Conservation (phyloP, 805 yeast species). For the Metschnikowia lachancei region DNA sequence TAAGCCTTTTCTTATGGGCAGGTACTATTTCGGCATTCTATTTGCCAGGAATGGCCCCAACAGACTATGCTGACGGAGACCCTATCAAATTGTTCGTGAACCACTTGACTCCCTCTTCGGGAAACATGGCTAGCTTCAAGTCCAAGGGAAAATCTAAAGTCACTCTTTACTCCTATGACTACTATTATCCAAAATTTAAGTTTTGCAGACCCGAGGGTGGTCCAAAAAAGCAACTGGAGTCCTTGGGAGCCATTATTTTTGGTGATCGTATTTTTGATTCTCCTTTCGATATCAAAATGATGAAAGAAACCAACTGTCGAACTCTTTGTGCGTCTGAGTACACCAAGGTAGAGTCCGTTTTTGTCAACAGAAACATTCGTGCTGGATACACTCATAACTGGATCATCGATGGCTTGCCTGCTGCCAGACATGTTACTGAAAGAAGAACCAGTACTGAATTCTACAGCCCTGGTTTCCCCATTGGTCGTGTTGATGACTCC, state of each 20-base stretch:
- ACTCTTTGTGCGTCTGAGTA: constrained; percentile 62
- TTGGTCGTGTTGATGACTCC: constrained; percentile 65
- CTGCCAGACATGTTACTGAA: constrained; percentile 64
- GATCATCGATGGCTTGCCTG: constrained; percentile 94
- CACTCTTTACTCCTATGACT: constrained; percentile 71
- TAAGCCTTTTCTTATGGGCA: constrained; percentile 18
- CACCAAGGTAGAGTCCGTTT: constrained; percentile 63
- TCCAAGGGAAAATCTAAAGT: constrained; percentile 44
- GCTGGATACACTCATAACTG: constrained; percentile 88
- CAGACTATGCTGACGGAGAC: constrained; percentile 75
- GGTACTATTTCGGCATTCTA: constrained; percentile 58
- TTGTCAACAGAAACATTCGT: constrained; percentile 73
- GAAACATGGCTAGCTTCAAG: constrained; percentile 28
- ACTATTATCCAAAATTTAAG: constrained; percentile 79
- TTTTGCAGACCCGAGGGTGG: constrained; percentile 78
- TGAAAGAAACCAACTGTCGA: constrained; percentile 66
- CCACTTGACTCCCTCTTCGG: constrained; percentile 79
- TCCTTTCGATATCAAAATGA: constrained; percentile 80
- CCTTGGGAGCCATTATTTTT: constrained; percentile 87
- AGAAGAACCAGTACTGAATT: constrained; percentile 56
- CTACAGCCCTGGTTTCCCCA: constrained; percentile 77
- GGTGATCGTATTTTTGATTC: constrained; percentile 96
- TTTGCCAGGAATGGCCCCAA: constrained; percentile 95
- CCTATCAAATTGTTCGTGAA: constrained; percentile 77
- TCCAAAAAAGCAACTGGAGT: constrained; percentile 72